Evolutionary conservation across 768 basidiomycete species (phyloP).

Genomic region (Glaciozyma antarctica): DNA sequence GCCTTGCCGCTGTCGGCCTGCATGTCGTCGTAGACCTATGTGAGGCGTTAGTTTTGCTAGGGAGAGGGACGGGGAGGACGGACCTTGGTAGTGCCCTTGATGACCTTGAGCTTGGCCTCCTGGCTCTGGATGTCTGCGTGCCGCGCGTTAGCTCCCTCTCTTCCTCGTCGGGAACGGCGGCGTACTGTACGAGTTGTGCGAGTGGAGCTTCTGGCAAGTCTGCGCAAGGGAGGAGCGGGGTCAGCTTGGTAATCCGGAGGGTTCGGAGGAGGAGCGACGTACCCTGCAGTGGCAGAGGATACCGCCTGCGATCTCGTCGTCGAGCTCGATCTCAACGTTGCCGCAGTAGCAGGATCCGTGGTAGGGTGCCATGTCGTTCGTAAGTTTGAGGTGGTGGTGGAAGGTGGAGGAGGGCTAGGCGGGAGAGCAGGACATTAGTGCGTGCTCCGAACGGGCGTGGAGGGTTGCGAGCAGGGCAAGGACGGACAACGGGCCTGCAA

Average conservation of each 20-base stretch:
- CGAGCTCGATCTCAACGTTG: slow-evolving; percentile 5
- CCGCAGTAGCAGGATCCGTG: slow-evolving; percentile 6
- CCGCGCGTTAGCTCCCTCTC: neutral
- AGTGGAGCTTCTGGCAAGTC: slow-evolving; percentile 11
- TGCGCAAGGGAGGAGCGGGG: neutral
- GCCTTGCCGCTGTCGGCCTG: slow-evolving; percentile 10
- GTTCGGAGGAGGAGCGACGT: neutral
- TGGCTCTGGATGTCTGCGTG: neutral
- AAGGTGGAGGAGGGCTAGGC: too few relatives aligned
- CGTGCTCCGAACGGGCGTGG: too few relatives aligned
- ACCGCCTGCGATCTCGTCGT: slow-evolving; percentile 3
- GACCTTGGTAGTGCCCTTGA: neutral
- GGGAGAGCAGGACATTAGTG: too few relatives aligned
- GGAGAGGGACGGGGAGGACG: too few relatives aligned
- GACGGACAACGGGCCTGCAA: too few relatives aligned
- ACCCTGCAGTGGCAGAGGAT: neutral
- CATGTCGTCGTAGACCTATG: neutral
- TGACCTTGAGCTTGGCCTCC: neutral
- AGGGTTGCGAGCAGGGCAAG: too few relatives aligned
- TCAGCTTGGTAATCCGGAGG: neutral
- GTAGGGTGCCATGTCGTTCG: neutral
- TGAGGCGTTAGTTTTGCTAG: too few relatives aligned
- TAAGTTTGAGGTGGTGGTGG: too few relatives aligned
- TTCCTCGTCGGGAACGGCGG: too few relatives aligned
- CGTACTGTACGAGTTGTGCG: neutral